phyloP scores from a whole-genome alignment of 2,329 filamentous ascomycete species.

The Penicillium sp. region DNA sequence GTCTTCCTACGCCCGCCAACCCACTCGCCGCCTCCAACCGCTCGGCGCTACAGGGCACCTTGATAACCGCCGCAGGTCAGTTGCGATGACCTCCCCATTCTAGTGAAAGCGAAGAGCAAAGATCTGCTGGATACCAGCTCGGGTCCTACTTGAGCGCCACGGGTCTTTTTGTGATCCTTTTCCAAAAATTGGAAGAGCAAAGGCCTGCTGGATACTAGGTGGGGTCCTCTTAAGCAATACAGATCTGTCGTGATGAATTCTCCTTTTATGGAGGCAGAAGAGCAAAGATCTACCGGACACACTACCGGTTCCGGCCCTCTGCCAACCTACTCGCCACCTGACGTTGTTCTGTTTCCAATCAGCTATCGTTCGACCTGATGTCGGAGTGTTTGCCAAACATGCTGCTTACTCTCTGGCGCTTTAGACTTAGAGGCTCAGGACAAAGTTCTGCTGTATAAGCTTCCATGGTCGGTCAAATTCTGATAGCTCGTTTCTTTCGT shows the following conservation, averaged over 20 bases:
- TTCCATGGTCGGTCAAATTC: too few species aligned
- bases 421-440: too few species aligned
- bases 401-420: not conserved
- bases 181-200: not conserved
- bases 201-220: not conserved
- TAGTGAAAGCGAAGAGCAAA: not conserved
- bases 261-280: conserved; percentile 1
- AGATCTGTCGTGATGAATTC: not conserved
- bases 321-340: not conserved
- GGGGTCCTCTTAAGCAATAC: too few species aligned
- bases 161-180: not conserved
- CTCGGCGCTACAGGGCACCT: not conserved
- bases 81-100: not conserved
- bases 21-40: not conserved
- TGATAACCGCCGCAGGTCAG: not conserved
- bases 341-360: not conserved
- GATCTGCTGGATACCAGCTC: not conserved
- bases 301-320: not conserved
- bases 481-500: not conserved
- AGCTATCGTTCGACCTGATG: too few species aligned
- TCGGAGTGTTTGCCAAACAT: not conserved
- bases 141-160: not conserved
- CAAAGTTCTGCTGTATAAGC: too few species aligned
- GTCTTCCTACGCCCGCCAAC: too few species aligned
- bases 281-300: not conserved